Conservation (phyloP, 805 yeast species). For the Wickerhamomyces kurtzmanii region DNA sequence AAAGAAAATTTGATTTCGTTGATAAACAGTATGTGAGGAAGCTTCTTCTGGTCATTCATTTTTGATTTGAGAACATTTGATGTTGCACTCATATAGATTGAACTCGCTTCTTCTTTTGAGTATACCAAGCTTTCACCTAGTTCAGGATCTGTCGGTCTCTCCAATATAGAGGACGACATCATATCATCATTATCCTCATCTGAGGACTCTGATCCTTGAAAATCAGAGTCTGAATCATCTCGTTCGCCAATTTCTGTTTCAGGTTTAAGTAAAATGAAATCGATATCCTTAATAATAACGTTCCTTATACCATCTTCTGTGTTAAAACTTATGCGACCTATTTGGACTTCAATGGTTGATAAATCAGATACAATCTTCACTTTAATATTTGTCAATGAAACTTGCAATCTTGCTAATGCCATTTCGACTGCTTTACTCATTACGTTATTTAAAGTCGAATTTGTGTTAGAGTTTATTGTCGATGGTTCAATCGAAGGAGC, state of each 20-base stretch:
- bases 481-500: conserved; percentile 3
- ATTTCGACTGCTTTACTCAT: conserved; percentile 58
- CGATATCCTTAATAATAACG: conserved; percentile 28
- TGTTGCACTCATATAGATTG: conserved; percentile 77
- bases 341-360: conserved; percentile 22
- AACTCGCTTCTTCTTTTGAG: conserved; percentile 59
- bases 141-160: conserved; percentile 6
- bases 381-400: conserved; percentile 35
- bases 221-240: neutral
- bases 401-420: conserved; percentile 50
- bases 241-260: conserved; percentile 15
- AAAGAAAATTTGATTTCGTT: conserved; percentile 32
- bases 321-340: conserved; percentile 20
- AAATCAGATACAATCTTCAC: conserved; percentile 41
- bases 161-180: conserved; percentile 18
- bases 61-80: conserved; percentile 32
- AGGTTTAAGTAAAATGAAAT: conserved; percentile 30
- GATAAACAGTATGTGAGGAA: conserved; percentile 11
- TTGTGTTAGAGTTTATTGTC: neutral
- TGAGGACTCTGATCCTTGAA: conserved; percentile 1
- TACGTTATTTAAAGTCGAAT: conserved; percentile 39
- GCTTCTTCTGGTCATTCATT: conserved; percentile 6
- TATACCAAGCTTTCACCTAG: conserved; percentile 50
- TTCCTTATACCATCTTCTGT: conserved; percentile 39
- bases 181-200: conserved; percentile 13